Conservation (phyloP, 2,329 filamentous ascomycete genomes). For the Fusarium globosum region DNA sequence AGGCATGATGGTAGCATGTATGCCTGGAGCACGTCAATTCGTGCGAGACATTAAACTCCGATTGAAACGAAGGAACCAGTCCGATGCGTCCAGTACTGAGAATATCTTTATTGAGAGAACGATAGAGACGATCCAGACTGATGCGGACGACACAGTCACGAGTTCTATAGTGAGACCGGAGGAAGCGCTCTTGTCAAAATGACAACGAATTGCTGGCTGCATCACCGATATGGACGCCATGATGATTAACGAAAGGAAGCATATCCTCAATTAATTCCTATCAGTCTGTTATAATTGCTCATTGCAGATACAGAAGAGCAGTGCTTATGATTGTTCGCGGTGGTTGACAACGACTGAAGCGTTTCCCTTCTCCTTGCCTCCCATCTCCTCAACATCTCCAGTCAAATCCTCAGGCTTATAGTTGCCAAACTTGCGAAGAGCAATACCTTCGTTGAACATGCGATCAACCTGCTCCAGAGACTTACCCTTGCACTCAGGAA, state of each 20-base stretch:
- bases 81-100: background rate
- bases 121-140: background rate
- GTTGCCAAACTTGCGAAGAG: conserved; percentile 34
- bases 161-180: background rate
- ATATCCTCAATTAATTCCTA: accelerated
- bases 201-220: background rate
- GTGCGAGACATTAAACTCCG: background rate
- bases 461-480: conserved; percentile 37
- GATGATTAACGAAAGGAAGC: background rate
- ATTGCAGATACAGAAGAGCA: background rate
- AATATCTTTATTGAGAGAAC: background rate
- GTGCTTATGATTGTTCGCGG: background rate
- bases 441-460: conserved; percentile 29
- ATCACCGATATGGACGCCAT: background rate
- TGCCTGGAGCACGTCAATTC: conserved; percentile 14
- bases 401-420: conserved; percentile 16
- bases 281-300: accelerated
- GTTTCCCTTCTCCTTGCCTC: background rate
- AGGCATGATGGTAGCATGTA: conserved; percentile 19
- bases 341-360: background rate
- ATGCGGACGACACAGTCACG: background rate
- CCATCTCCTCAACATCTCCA: background rate
- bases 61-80: accelerated
- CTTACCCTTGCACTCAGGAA: conserved; percentile 38
- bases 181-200: background rate